Evolutionary conservation across 192 early-diverging fungal genomes (phyloP).

Genomic region (Lunasporangiospora selenospora): DNA sequence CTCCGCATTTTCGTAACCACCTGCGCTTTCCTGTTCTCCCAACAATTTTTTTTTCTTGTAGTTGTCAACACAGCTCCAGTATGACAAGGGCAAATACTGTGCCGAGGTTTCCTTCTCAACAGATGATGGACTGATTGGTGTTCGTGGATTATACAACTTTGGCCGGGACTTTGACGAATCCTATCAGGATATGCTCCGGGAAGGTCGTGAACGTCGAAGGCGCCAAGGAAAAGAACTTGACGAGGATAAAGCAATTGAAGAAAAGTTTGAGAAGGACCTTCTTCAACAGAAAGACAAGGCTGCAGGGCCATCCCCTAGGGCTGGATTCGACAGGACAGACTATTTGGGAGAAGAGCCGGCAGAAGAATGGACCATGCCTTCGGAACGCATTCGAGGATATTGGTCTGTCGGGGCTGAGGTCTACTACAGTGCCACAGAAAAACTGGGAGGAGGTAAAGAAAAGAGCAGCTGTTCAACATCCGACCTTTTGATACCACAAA

Average conservation of each 20-base stretch:
- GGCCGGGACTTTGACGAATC: slow-evolving; percentile 49
- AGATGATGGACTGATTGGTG: slow-evolving; percentile 79
- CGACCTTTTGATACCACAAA: no score
- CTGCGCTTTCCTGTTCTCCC: background rate
- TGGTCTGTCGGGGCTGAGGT: slow-evolving; percentile 75
- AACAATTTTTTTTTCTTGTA: slow-evolving; percentile 26
- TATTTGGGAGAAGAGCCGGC: slow-evolving; percentile 25
- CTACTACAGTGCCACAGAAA: slow-evolving; percentile 79
- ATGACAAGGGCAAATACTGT: slow-evolving; percentile 76
- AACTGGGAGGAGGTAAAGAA: slow-evolving; percentile 91
- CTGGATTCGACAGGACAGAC: slow-evolving; percentile 1
- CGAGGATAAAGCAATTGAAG: slow-evolving; percentile 8
- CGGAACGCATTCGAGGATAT: slow-evolving; percentile 52
- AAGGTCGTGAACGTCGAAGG: slow-evolving; percentile 11
- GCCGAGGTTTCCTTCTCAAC: slow-evolving; percentile 79
- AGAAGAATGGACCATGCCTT: slow-evolving; percentile 10
- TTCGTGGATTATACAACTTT: slow-evolving; percentile 84
- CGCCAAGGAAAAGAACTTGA: background rate
- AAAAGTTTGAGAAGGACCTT: background rate
- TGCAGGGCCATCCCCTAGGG: background rate
- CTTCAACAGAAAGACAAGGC: background rate
- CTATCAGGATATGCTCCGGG: slow-evolving; percentile 23
- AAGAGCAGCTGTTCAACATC: no score
- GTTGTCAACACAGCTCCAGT: slow-evolving; percentile 71
- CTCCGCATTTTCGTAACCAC: no score